Evolutionary conservation across 306 rosid genomes (phyloP).

Genomic region (Quercus variabilis): DNA sequence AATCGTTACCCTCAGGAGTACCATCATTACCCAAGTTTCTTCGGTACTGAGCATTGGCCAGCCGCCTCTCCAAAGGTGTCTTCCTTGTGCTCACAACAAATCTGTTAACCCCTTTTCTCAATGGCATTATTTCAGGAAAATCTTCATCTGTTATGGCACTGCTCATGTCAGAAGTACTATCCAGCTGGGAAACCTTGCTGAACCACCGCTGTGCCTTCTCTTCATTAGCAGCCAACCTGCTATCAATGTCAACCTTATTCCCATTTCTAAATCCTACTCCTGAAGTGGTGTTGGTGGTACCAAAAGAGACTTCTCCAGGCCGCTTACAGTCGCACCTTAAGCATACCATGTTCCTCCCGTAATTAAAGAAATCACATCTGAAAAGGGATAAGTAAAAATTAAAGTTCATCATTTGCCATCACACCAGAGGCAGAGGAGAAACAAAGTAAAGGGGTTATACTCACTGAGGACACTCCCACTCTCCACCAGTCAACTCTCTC

Average conservation of each 20-base stretch:
- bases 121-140: constrained; percentile 96
- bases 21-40: constrained; percentile 50
- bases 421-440: constrained; percentile 1
- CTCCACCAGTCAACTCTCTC: constrained; percentile 80
- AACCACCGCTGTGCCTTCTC: constrained; percentile 96
- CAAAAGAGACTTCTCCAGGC: constrained; percentile 55
- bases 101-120: constrained; percentile 92
- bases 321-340: constrained; percentile 92
- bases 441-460: constrained; percentile 29
- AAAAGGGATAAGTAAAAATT: constrained; percentile 13
- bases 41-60: constrained; percentile 52
- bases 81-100: constrained; percentile 93
- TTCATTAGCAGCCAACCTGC: constrained; percentile 76
- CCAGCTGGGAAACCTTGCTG: constrained; percentile 83
- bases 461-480: constrained; percentile 99
- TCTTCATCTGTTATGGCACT: constrained; percentile 61
- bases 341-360: constrained; percentile 69
- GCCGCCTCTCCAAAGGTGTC: constrained; percentile 75
- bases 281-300: constrained; percentile 25
- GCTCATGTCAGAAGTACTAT: constrained; percentile 54
- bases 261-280: constrained; percentile 40
- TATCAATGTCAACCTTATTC: constrained; percentile 36
- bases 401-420: constrained; percentile 18
- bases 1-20: constrained; percentile 24
- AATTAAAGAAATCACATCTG: constrained; percentile 89